These are phyloP conservation scores for Phyllosticta citrichinensis DNA, from an alignment of 2,329 filamentous ascomycete species.

Conservation along the genomic window DNA sequence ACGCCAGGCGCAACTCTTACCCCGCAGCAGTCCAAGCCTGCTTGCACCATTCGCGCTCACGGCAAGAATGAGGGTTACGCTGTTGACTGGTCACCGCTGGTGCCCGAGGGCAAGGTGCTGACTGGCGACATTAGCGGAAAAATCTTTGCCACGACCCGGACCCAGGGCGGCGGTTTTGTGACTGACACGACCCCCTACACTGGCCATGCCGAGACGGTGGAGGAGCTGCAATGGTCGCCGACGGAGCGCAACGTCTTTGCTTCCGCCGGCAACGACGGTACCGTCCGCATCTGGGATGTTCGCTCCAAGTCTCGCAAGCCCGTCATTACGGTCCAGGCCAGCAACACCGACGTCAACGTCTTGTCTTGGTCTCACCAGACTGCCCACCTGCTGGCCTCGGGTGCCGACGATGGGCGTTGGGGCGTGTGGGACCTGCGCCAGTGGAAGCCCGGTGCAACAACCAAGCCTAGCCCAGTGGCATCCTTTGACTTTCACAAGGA, in stretches of 20 bases:
- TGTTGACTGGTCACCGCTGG: slow-evolving; percentile 85
- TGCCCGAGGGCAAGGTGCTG: slow-evolving; percentile 72
- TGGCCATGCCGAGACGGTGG: slow-evolving; percentile 75
- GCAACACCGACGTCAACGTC: slow-evolving; percentile 83
- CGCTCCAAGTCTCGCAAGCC: slow-evolving; percentile 80
- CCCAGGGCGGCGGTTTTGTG: slow-evolving; percentile 78
- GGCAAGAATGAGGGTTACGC: slow-evolving; percentile 83
- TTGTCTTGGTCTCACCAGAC: slow-evolving; percentile 91
- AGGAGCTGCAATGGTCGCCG: slow-evolving; percentile 96
- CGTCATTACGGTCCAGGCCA: slow-evolving; percentile 80
- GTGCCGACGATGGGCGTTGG: slow-evolving; percentile 89
- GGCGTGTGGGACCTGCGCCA: slow-evolving; percentile 92
- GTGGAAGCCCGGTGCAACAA: slow-evolving; percentile 62
- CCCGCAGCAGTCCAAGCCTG: slow-evolving; percentile 75
- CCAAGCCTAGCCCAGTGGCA: slow-evolving; percentile 70
- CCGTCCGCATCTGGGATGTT: slow-evolving; percentile 91
- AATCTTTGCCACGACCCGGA: slow-evolving; percentile 80
- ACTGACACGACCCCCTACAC: slow-evolving; percentile 76
- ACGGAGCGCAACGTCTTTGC: slow-evolving; percentile 89
- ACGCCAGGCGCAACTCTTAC: slow-evolving; percentile 73
- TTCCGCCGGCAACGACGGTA: slow-evolving; percentile 87
- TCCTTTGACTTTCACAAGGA: slow-evolving; percentile 93
- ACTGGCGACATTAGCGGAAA: slow-evolving; percentile 86
- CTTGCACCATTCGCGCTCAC: slow-evolving; percentile 82
- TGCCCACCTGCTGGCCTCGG: slow-evolving; percentile 79